phyloP scores from a whole-genome alignment of 2,329 filamentous ascomycete genomes.

The Beauveria australis region DNA sequence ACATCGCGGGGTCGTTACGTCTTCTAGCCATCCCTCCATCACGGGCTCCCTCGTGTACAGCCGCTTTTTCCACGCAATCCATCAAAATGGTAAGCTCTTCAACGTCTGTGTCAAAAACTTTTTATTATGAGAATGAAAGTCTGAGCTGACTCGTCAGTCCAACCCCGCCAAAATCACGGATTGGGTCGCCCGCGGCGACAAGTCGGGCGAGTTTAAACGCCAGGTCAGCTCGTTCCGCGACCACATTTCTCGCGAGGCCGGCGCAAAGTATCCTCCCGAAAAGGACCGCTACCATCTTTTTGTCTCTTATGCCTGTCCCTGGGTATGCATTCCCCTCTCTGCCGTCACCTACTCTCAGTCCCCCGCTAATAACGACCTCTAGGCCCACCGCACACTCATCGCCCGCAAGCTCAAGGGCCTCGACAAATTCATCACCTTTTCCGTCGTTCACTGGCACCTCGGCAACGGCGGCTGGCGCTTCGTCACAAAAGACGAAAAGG shows the following conservation, averaged over 20 bases:
- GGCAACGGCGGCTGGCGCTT: conserved; percentile 72
- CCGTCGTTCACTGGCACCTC: conserved; percentile 91
- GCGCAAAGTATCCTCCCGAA: conserved; percentile 73
- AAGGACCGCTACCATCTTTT: conserved; percentile 91
- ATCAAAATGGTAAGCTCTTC: neutral
- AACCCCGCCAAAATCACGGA: conserved; percentile 57
- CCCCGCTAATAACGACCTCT: neutral
- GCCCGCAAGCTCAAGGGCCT: conserved; percentile 85
- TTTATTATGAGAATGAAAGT: too few species aligned
- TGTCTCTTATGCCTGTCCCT: conserved; percentile 88
- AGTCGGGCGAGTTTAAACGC: conserved; percentile 86
- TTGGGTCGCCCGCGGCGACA: conserved; percentile 73
- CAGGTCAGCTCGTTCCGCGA: conserved; percentile 75
- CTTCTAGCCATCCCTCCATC: neutral
- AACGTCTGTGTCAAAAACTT: too few species aligned
- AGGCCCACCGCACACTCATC: conserved; percentile 78
- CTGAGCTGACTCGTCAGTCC: neutral
- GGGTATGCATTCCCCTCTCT: conserved; percentile 42
- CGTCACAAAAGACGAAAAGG: conserved; percentile 50
- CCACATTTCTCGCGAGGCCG: conserved; percentile 64
- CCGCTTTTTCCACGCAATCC: neutral
- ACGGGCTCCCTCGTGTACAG: neutral
- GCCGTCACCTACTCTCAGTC: neutral
- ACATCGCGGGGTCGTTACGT: neutral
- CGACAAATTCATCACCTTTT: conserved; percentile 70